Evolutionary conservation across 768 basidiomycete genomes (phyloP).

Genomic region (Rhodotorula taiwanensis): DNA sequence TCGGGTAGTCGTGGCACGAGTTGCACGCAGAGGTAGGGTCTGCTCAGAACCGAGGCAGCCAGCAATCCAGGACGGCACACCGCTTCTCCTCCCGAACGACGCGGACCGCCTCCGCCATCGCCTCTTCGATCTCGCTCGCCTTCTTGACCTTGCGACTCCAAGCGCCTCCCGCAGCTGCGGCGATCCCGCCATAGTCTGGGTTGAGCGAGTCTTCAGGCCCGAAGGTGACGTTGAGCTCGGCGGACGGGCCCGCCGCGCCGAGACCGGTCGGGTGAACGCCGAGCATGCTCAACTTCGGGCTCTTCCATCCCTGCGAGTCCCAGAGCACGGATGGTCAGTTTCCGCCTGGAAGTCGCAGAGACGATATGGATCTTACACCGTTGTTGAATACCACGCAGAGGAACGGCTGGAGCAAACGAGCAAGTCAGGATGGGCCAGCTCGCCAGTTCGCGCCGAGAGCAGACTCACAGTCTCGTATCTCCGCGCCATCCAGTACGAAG

Average conservation of each 20-base stretch:
- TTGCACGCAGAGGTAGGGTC: too few relatives aligned
- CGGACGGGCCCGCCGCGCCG: slow-evolving; percentile 50
- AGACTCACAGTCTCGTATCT: slow-evolving; percentile 59
- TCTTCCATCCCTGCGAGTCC: slow-evolving; percentile 43
- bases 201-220: slow-evolving; percentile 47
- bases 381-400: slow-evolving; percentile 66
- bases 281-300: slow-evolving; percentile 60
- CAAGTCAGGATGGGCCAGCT: background rate
- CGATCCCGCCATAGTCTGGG: slow-evolving; percentile 59
- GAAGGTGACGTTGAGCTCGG: slow-evolving; percentile 58
- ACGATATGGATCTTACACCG: slow-evolving; percentile 59
- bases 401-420: slow-evolving; percentile 53
- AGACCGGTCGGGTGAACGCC: slow-evolving; percentile 58
- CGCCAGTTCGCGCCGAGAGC: too few relatives aligned
- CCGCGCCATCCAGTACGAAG: slow-evolving; percentile 67
- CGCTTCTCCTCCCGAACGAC: slow-evolving; percentile 58
- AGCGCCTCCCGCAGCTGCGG: slow-evolving; percentile 61
- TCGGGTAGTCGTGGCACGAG: too few relatives aligned
- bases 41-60: slow-evolving; percentile 51
- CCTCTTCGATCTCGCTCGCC: slow-evolving; percentile 44
- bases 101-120: slow-evolving; percentile 52
- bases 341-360: too few relatives aligned
- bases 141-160: slow-evolving; percentile 51
- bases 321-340: background rate
- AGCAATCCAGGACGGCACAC: slow-evolving; percentile 62